Evolutionary conservation across 202 grass and related monocot genomes (phyloP), one percentile per base, ranked within the genome.

Genomic region (Carex arenaria): DNA sequence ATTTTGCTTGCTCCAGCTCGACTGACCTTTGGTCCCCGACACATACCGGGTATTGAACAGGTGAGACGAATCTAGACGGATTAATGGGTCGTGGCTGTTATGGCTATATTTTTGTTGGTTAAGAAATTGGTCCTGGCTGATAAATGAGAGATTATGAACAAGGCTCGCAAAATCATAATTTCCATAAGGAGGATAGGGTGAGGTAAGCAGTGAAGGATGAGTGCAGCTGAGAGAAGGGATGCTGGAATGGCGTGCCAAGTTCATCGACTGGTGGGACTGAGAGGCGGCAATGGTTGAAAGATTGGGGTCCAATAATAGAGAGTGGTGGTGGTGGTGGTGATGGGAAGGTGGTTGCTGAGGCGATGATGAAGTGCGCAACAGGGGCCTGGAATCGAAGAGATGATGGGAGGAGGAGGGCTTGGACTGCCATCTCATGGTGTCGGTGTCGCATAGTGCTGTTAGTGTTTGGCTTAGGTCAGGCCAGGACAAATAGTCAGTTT

Each of bases 361-460:
- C 80, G 90, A 97, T 5, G 94, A 97, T 34, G 94, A 93, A 65
- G 87, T 90, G 76, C 91, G 87, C 62, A 85, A 89, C 74, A 97
- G 61, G 65, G 91, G 88, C 81, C 87, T 91, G 17, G 79, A 80
- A 64, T 89, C 87, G 57, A 78, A 81, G 61, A 87, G 87, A 59
- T 86, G 64, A 70, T 85, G 72, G 6, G 82, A 77, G 81, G 86
- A 81, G 9, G 90, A 72, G 14, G 69, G 64, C 8, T 93, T 89
- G 15, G 89, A 88, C 85, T 79, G 86, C 94, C 89, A 91, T 52
- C 85, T 79, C 85, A 84, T 94, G 82, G 70, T 89, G 28, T 94
- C 89, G 26, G 82, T 78, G 51, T 65, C 74, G 75, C 86, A 84
- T 80, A 82, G 84, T 18, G 45, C 66, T 0, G 67, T 81, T 84